Conservation (phyloP, 805 yeast genomes). For the Ogataea polymorpha region DNA sequence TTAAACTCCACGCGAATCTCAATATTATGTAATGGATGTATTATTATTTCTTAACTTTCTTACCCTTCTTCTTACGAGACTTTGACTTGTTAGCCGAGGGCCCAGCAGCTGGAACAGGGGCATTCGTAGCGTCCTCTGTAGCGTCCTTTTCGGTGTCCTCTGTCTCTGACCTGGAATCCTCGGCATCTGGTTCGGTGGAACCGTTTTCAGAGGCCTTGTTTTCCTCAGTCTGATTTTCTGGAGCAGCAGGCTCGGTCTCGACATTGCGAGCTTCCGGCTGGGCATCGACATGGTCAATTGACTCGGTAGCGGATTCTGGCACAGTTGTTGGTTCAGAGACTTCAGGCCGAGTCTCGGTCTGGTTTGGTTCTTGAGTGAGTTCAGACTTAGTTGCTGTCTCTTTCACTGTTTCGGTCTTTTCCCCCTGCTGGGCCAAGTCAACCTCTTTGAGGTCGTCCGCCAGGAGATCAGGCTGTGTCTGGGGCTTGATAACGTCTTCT, state of each 20-base stretch:
- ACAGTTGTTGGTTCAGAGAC: too few species aligned
- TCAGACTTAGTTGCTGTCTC: too few species aligned
- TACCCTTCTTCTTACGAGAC: constrained; percentile 10
- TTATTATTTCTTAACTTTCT: constrained; percentile 8
- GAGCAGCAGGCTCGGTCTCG: neutral
- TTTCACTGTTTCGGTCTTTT: too few species aligned
- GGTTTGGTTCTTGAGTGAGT: too few species aligned
- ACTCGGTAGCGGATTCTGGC: too few species aligned
- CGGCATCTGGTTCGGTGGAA: constrained; percentile 1
- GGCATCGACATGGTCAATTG: too few species aligned
- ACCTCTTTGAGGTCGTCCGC: constrained; percentile 8
- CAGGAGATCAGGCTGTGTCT: neutral
- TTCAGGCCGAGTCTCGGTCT: neutral
- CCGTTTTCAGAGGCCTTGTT: constrained; percentile 3
- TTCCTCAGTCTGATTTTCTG: neutral
- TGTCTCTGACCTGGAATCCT: constrained; percentile 1
- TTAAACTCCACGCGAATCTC: constrained; percentile 8
- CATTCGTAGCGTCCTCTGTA: neutral
- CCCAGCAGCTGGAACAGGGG: neutral
- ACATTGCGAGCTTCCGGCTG: neutral
- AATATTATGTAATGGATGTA: constrained; percentile 6
- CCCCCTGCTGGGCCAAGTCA: neutral
- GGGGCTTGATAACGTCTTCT: constrained; percentile 14
- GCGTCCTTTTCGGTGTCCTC: neutral
- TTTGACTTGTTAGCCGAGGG: constrained; percentile 3